Conservation (phyloP, 1,139 yeast genomes). For the Williopsis jadinii region DNA sequence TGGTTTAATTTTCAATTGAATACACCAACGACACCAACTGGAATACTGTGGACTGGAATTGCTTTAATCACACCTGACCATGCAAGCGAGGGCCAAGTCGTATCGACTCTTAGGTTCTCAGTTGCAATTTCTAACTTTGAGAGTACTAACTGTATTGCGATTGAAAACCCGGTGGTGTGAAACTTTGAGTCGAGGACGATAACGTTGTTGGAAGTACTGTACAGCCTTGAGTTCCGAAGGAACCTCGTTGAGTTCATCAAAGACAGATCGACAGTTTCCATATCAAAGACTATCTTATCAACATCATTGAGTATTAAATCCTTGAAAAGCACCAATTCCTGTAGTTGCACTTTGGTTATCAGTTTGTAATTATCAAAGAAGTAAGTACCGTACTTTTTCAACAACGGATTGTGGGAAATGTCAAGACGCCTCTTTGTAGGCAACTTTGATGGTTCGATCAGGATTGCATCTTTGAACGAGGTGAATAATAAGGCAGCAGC, state of each 20-base stretch:
- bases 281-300: conserved; percentile 26
- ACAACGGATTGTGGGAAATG: conserved; percentile 25
- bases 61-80: conserved; percentile 30
- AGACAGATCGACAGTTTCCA: conserved; percentile 31
- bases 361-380: conserved; percentile 32
- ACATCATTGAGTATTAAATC: conserved; percentile 35
- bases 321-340: conserved; percentile 29
- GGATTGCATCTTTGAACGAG: conserved; percentile 42
- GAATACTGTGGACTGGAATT: conserved; percentile 27
- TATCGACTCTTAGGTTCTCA: conserved; percentile 44
- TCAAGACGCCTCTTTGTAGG: conserved; percentile 32
- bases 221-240: conserved; percentile 34
- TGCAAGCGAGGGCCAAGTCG: conserved; percentile 44
- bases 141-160: conserved; percentile 34
- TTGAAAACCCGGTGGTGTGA: conserved; percentile 37
- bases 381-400: conserved; percentile 25
- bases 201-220: conserved; percentile 47
- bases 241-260: conserved; percentile 32
- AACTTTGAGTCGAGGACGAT: conserved; percentile 36
- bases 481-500: conserved; percentile 37
- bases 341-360: conserved; percentile 17
- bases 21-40: conserved; percentile 42
- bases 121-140: conserved; percentile 14
- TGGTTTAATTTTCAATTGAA: conserved; percentile 15
- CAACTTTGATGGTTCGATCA: conserved; percentile 47